Conservation (phyloP, 2,329 filamentous ascomycete genomes). For the Cercospora sp. region DNA sequence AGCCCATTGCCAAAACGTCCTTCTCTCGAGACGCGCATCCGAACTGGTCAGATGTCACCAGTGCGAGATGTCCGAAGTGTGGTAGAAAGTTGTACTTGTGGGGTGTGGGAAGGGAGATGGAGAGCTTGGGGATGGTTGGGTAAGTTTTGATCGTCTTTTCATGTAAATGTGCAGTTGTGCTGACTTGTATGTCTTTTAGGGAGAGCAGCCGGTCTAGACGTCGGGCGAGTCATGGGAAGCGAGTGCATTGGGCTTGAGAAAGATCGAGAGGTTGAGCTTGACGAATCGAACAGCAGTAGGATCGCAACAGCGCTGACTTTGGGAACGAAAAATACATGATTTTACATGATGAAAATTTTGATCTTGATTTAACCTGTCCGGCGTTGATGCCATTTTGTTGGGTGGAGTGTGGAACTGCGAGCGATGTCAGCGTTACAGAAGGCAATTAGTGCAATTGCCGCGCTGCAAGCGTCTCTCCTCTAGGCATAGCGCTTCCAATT, state of each 20-base stretch:
- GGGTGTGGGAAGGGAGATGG: conserved; percentile 10
- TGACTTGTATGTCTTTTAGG: neutral
- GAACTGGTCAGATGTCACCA: neutral
- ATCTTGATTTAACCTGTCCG: neutral
- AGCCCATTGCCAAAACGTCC: neutral
- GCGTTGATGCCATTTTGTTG: neutral
- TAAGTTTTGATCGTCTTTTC: neutral
- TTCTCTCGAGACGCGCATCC: neutral
- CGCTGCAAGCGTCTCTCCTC: neutral
- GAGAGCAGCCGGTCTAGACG: neutral
- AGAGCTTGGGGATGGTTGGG: conserved; percentile 1
- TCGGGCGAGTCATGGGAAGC: neutral
- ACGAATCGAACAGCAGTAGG: neutral
- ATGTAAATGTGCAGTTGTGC: neutral
- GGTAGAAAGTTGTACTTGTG: conserved; percentile 6
- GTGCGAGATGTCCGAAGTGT: conserved; percentile 1
- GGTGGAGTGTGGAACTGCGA: neutral
- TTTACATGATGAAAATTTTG: neutral
- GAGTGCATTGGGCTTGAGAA: neutral
- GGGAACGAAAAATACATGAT: neutral
- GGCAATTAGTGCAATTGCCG: neutral
- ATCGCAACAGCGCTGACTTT: neutral
- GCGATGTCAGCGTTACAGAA: neutral
- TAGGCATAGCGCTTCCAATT: neutral
- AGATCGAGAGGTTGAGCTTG: neutral